A percentile compares a stretch with the other conserved stretches of the same genome.
phyloP scores from a whole-genome alignment of 108 stramenopile species.

The Cyclotella baltica region DNA sequence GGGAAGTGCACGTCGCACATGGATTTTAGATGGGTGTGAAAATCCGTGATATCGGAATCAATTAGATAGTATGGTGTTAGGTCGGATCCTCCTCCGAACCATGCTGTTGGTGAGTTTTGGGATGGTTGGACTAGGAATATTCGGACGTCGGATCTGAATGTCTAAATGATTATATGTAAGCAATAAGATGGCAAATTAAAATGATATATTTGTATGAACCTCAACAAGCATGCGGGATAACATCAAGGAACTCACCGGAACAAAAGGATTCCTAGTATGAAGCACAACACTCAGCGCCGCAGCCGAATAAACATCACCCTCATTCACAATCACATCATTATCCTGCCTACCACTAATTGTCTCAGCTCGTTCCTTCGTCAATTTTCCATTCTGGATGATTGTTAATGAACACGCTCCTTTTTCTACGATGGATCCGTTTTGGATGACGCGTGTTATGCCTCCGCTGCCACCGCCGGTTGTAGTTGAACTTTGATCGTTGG shows the following conservation, averaged over 20 bases:
- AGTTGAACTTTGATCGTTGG: constrained; percentile 22
- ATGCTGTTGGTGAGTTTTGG: constrained; percentile 32
- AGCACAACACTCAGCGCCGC: constrained; percentile 93
- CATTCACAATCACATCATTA: constrained; percentile 55
- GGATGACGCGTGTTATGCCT: constrained; percentile 90
- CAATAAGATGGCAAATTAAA: not conserved
- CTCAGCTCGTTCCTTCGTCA: constrained; percentile 78
- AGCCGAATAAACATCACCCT: constrained; percentile 86
- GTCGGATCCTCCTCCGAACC: constrained; percentile 91
- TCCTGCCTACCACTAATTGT: constrained; percentile 76
- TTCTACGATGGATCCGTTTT: constrained; percentile 88
- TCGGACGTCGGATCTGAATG: constrained; percentile 93
- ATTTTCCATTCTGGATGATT: constrained; percentile 64
- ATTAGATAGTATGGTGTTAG: constrained; percentile 93
- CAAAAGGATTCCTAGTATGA: constrained; percentile 77
- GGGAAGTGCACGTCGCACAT: constrained; percentile 70
- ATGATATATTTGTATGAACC: not conserved
- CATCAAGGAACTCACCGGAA: constrained; percentile 42
- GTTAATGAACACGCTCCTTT: constrained; percentile 95
- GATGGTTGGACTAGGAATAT: constrained; percentile 69
- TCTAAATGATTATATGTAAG: constrained; percentile 29
- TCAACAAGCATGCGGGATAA: not conserved
- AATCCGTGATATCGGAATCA: constrained; percentile 82
- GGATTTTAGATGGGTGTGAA: constrained; percentile 69
- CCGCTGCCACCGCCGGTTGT: constrained; percentile 11